phyloP scores from a whole-genome alignment of 139 green algal species.

The Volvox africanus region DNA sequence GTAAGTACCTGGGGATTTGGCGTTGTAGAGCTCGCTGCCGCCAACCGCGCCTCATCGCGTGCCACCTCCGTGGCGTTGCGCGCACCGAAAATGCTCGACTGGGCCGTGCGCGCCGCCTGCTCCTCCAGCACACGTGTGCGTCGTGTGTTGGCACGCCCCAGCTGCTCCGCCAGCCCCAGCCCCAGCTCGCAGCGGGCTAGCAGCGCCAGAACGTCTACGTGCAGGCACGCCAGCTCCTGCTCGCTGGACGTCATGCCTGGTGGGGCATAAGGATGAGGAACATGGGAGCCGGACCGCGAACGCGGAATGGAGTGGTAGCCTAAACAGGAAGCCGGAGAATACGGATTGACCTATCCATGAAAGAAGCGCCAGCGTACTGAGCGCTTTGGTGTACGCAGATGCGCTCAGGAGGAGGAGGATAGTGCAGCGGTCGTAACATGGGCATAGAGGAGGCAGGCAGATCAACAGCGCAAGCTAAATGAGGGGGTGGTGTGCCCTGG shows the following conservation, averaged over 20 bases:
- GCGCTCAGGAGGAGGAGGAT: too few relatives aligned
- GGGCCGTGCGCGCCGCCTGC: slow-evolving; percentile 51
- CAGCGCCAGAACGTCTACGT: slow-evolving; percentile 68
- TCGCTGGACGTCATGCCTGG: slow-evolving; percentile 69
- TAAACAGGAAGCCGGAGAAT: too few relatives aligned
- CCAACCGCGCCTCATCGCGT: slow-evolving; percentile 57
- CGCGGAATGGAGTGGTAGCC: too few relatives aligned
- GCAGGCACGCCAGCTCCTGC: slow-evolving; percentile 74
- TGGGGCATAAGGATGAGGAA: neutral
- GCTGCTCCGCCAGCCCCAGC: slow-evolving; percentile 69
- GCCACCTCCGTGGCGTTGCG: slow-evolving; percentile 65
- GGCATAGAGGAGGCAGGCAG: too few relatives aligned
- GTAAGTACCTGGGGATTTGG: slow-evolving; percentile 48
- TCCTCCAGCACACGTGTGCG: slow-evolving; percentile 36
- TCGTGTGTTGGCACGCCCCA: neutral
- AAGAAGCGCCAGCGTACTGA: too few relatives aligned
- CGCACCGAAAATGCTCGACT: slow-evolving; percentile 70
- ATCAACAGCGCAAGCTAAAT: too few relatives aligned
- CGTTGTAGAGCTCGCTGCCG: slow-evolving; percentile 30
- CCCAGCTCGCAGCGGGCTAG: slow-evolving; percentile 70
- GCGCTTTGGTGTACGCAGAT: too few relatives aligned
- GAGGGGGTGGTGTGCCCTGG: too few relatives aligned
- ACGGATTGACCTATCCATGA: too few relatives aligned
- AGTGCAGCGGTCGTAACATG: too few relatives aligned
- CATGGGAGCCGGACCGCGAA: too few relatives aligned